Base-by-base conservation (phyloP, 2,329 filamentous ascomycete genomes). In the Pyrenophora graminea region DNA sequence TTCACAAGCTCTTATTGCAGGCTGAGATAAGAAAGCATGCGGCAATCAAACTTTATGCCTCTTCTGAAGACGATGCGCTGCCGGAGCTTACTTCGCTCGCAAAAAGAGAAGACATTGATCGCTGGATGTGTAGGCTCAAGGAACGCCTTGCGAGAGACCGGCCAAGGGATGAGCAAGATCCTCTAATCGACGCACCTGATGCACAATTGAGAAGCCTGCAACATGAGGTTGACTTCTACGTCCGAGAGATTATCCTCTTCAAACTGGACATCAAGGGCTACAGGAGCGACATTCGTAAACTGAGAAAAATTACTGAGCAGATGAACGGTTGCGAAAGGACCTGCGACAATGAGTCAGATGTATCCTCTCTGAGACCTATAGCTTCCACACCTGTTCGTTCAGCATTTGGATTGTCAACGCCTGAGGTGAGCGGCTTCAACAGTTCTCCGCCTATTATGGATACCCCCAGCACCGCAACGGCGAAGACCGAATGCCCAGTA, bases 251-350 rank as follows among this genome's bases (percentile, higher is more conserved):
- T 46, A 74, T 79, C 19, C 70, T 77, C 42, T 79, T 78, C 66
- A 80, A 79, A 58, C 70, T 79, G 25, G 78, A 81, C 45, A 70
- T 79, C 45, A 74, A 71, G 44, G 75, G 75, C 13, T 80, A 79
- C 64, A 77, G 74, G 56, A 68, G 65, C 18, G 70, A 73, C 31
- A 70, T 73, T 47, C 72, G 67, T 48, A 72, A 70, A 42, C 55
- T 72, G 31, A 70, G 70, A 34, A 62, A 55, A 33, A 56, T 66
- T 9, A 65, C 59, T 19, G 45, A 61, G 1, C 61, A 64, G n/a
- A 53, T 66, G 30, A 58, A 62, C 27, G 61, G 44, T 32, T 63
- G 61, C 44, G 63, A 59, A 19, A 60, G 55, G 37, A 42, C 58
- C 8, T 59, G 55, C 43, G 67, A 71, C 13, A 44, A 65, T 7